Base-by-base conservation (phyloP, 2,329 filamentous ascomycete species). In the Pseudocercospora macadamiae region DNA sequence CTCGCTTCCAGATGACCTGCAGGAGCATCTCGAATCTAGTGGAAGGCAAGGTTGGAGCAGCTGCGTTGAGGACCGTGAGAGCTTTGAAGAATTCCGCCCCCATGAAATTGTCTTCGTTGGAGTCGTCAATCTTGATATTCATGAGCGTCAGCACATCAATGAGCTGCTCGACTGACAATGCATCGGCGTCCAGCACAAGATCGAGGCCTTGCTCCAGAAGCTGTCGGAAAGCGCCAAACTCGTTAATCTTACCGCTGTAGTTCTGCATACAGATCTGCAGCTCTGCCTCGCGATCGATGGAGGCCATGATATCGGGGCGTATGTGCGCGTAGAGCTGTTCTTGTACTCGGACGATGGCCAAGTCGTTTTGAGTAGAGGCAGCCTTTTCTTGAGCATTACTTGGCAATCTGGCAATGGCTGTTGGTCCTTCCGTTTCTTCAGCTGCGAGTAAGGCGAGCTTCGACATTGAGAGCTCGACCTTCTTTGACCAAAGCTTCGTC, bases 401-500 rank as follows among this genome's bases (percentile, higher is more conserved):
- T 3, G 56, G 54, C 8, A 61, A 28, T 23, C 51, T 49, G 45
- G 16, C 45, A 39, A 48, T n/a, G 23, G 25, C 8, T 1, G 5
- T 44, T n/a, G 49, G 28, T 23, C 51, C 47, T 16, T 37, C 64
- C 39, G 70, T 70, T 59, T 80, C 77, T 56, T 74, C 80, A 36
- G 86, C 84, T 14, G 90, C 90, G 64, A 97, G 76, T 54, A 79
- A 67, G 21, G 77, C 73, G n/a, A 99, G 82, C 75, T 97, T 97
- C 32, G 90, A 89, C 36, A 99, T 81, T 60, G 91, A 96, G 23
- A 97, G 79, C 75, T 97, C 89, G 30, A 96, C 90, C 74, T 96
- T 95, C 78, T 96, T 96, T 76, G 86, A 91, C 93, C 93, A 97
- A 3, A 95, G 77, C 67, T 93, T 89, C 53, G 86, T 83, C 73